Evolutionary conservation across 805 yeast species (phyloP).

Genomic region (Yarrowia divulgata): DNA sequence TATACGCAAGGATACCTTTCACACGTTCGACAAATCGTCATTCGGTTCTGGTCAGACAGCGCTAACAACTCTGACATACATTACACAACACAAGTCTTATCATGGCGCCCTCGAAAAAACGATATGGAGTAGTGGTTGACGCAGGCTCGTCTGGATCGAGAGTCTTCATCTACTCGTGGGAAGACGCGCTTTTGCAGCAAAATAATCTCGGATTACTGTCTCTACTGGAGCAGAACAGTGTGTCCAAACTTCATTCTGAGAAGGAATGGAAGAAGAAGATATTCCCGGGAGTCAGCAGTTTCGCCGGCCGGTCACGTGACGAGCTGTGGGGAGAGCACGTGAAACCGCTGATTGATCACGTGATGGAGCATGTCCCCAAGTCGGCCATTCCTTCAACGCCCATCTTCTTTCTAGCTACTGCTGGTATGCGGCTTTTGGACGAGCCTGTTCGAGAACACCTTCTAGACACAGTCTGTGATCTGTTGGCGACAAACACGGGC

Average conservation of each 20-base stretch:
- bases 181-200: conserved; percentile 38
- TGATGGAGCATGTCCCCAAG: conserved; percentile 72
- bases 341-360: conserved; percentile 68
- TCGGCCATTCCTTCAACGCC: conserved; percentile 73
- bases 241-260: conserved; percentile 42
- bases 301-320: conserved; percentile 61
- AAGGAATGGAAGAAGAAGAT: conserved; percentile 71
- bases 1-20: too few relatives aligned
- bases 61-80: too few relatives aligned
- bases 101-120: conserved; percentile 10
- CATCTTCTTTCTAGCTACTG: conserved; percentile 90
- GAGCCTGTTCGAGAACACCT: conserved; percentile 60
- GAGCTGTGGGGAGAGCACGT: conserved; percentile 59
- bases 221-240: conserved; percentile 43
- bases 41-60: too few relatives aligned
- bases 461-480: conserved; percentile 65
- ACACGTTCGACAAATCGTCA: too few relatives aligned
- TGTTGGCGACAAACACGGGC: conserved; percentile 60
- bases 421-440: conserved; percentile 89
- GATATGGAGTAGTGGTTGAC: conserved; percentile 70
- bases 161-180: conserved; percentile 71
- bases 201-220: conserved; percentile 9
- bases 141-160: conserved; percentile 94
- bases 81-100: neutral
- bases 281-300: conserved; percentile 86